A percentile compares a stretch with the other conserved stretches of the same genome.
phyloP scores from a whole-genome alignment of 805 yeast genomes.

The Kazachstania taianensis region DNA sequence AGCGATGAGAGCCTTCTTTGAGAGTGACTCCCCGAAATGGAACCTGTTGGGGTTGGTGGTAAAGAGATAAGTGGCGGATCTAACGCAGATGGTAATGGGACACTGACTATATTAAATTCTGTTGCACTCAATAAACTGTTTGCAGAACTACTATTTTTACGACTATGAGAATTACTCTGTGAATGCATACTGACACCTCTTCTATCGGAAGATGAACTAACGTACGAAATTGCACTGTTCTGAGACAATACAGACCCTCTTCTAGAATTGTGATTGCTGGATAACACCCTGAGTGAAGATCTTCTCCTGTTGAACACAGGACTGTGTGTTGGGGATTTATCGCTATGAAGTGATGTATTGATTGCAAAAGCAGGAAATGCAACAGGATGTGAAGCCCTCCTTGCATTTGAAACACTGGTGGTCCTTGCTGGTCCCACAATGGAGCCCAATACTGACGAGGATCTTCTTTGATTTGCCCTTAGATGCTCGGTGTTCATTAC shows the following conservation, averaged over 20 bases:
- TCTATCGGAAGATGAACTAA: conserved; percentile 27
- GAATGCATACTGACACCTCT: conserved; percentile 12
- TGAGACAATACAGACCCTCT: conserved; percentile 32
- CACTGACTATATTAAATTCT: conserved; percentile 19
- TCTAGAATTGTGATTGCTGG: conserved; percentile 25
- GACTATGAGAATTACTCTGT: background rate
- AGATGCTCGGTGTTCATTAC: no score
- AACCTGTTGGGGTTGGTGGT: conserved; percentile 23
- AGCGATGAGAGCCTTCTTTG: background rate
- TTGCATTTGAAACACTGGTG: background rate
- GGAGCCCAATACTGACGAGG: background rate
- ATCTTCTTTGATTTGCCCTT: conserved; percentile 1
- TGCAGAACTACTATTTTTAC: conserved; percentile 2
- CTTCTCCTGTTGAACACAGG: conserved; percentile 6
- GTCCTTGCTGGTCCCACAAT: background rate
- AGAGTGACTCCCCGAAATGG: background rate
- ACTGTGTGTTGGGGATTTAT: background rate
- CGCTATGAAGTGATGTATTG: background rate
- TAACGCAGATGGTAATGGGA: conserved; percentile 42
- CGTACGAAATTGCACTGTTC: conserved; percentile 22
- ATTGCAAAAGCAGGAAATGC: background rate
- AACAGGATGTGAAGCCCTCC: conserved; percentile 6
- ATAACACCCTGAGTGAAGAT: conserved; percentile 5
- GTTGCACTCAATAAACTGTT: conserved; percentile 20
- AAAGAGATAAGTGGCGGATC: conserved; percentile 49